A percentile compares a stretch with the other conserved stretches of the same genome.
phyloP scores from a whole-genome alignment of 1,284 basidiomycete genomes.

The Heterobasidion occidentale region DNA sequence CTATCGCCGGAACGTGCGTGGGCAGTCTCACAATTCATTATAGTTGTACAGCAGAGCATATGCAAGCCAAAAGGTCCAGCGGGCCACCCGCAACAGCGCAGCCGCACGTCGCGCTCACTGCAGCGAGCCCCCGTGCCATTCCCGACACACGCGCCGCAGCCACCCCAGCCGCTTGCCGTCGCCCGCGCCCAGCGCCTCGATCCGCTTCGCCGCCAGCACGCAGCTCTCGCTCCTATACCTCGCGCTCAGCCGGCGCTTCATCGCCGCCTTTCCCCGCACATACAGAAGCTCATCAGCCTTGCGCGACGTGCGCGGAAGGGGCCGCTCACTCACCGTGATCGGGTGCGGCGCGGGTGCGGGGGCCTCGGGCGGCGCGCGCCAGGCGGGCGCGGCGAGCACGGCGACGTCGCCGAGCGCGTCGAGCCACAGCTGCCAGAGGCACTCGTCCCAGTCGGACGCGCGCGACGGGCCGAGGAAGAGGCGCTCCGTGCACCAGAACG shows the following conservation, averaged over 20 bases:
- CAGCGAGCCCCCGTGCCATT: too few species aligned
- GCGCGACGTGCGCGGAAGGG: conserved; percentile 3
- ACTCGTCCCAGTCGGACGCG: conserved; percentile 51
- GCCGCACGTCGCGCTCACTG: too few species aligned
- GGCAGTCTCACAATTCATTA: too few species aligned
- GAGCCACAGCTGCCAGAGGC: conserved; percentile 62
- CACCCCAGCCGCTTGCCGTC: conserved; percentile 2
- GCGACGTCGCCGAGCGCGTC: conserved; percentile 36
- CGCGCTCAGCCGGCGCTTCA: conserved; percentile 33
- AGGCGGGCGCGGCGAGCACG: conserved; percentile 5
- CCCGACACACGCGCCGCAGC: too few species aligned
- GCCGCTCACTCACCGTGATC: not conserved
- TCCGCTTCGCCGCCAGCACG: conserved; percentile 36
- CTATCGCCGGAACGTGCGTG: too few species aligned
- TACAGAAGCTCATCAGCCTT: not conserved
- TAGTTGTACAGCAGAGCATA: too few species aligned
- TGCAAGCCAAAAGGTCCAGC: too few species aligned
- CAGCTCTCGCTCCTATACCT: conserved; percentile 50
- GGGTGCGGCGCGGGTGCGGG: not conserved
- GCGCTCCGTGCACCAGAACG: conserved; percentile 59
- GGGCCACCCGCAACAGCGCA: too few species aligned
- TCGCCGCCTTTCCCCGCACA: conserved; percentile 22
- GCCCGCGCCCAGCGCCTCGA: conserved; percentile 23
- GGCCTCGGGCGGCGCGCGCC: conserved; percentile 1
- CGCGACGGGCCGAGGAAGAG: conserved; percentile 24